Evolutionary conservation across 169 alveolate genomes (phyloP).

Genomic region (Cyclospora cayetanensis): DNA sequence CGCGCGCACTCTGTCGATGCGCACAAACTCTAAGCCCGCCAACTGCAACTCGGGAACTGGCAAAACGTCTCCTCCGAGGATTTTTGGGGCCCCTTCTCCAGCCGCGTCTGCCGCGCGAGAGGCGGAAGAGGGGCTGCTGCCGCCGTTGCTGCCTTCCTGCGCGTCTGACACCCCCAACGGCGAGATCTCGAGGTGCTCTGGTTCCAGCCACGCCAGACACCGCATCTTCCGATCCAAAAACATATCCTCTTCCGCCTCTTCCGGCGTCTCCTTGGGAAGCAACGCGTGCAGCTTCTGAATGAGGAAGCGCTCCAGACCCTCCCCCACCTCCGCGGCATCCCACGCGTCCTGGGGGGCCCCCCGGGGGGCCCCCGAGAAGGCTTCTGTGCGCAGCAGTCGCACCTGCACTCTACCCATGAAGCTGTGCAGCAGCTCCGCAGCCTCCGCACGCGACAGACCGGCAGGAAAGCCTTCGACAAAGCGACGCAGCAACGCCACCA

Average conservation of each 20-base stretch:
- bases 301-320: slow-evolving; percentile 60
- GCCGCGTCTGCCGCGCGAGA: too few species aligned
- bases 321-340: slow-evolving; percentile 61
- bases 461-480: slow-evolving; percentile 64
- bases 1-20: slow-evolving; percentile 5
- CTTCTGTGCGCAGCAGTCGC: slow-evolving; percentile 31
- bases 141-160: too few species aligned
- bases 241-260: neutral
- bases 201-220: slow-evolving; percentile 63
- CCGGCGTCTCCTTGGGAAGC: slow-evolving; percentile 13
- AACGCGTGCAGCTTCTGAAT: slow-evolving; percentile 52
- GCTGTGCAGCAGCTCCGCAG: slow-evolving; percentile 49
- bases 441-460: slow-evolving; percentile 13
- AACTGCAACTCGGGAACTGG: slow-evolving; percentile 11
- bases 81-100: too few species aligned
- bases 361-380: neutral
- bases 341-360: neutral
- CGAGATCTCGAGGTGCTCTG: slow-evolving; percentile 58
- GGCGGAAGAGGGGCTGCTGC: too few species aligned
- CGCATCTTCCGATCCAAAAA: neutral
- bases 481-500: slow-evolving; percentile 35
- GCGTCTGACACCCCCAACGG: neutral
- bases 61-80: too few species aligned
- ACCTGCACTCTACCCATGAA: slow-evolving; percentile 20
- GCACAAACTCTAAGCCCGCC: slow-evolving; percentile 16